Evolutionary conservation across 345 rosid genomes (phyloP), one percentile per base, ranked within the genome.

Genomic region (Populus simonii): DNA sequence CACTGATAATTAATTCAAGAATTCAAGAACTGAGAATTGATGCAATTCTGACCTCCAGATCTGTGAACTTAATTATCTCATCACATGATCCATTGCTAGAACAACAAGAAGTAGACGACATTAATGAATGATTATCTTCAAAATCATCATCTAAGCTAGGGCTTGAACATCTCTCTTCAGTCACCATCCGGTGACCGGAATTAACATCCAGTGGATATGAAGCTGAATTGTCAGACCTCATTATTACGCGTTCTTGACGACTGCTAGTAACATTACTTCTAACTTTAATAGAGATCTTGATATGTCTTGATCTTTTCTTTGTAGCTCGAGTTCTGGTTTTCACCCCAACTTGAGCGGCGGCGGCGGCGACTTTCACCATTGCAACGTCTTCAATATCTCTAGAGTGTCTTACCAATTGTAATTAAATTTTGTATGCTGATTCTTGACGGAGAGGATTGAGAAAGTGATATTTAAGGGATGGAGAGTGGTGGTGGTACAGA

Each of bases 51-150:
- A 87, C 92, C 90, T 89, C 85, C 83, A 87, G 89, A 91, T 91
- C 90, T 86, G 81, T 70, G 47, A 77, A 83, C 74, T 80, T 71
- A 38, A 72, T 79, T 61, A 77, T 80, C 76, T 80, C 76, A 77
- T 78, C 86, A 66, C 85, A 81, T 51, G 89, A 86, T 84, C 89
- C 86, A 69, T 85, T 83, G 83, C 88, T 86, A 10, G 90, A 87
- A 63, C 90, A 87, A 79, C 94, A 89, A 72, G 91, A 90, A 74
- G 83, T 83, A 8, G 86, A 80, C 65, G 86, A 80, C 65, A 78
- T 59, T n/a, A n/a, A 10, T 59, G 63, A 11, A 3, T n/a, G 27
- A 0, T 55, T 23, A 8, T 57, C 63, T 0, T n/a, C 86, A 41
- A 72, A 0, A 41, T 10, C 87, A 13, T 80, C 78, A 20, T 74